phyloP scores from a whole-genome alignment of 2,329 filamentous ascomycete genomes.

The Ascochyta lentis region DNA sequence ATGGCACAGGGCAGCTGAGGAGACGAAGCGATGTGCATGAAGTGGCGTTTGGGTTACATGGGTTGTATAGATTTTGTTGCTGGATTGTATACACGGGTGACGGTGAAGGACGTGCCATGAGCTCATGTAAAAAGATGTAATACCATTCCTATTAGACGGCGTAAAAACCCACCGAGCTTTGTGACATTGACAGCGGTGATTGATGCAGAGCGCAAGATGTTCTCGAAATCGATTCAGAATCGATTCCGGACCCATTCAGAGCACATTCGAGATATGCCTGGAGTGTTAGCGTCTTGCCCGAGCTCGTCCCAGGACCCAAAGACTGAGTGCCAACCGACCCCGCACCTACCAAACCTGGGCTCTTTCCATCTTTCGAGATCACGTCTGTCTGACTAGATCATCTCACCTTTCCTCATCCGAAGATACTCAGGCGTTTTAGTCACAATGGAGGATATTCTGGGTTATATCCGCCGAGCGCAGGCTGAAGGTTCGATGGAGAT shows the following conservation, averaged over 20 bases:
- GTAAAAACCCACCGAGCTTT: neutral
- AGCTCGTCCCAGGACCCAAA: neutral
- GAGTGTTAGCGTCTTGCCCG: neutral
- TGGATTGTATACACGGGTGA: neutral
- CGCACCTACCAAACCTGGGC: neutral
- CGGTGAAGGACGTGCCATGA: neutral
- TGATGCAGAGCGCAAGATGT: too few relatives aligned
- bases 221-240: neutral
- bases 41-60: conserved; percentile 1
- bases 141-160: neutral
- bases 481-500: neutral
- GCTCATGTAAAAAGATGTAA: conserved; percentile 11
- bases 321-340: neutral
- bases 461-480: neutral
- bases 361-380: too few relatives aligned
- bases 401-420: neutral
- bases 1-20: conserved; percentile 61
- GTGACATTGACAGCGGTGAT: neutral
- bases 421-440: neutral
- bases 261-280: neutral
- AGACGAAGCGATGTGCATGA: neutral
- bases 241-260: neutral
- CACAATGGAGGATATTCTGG: neutral
- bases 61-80: neutral
- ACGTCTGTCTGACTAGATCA: too few relatives aligned